A percentile compares a stretch with the other conserved stretches of the same genome.
Conservation (phyloP, 202 grass and related monocot genomes). For the Bolboschoenoplectus hybrid region DNA sequence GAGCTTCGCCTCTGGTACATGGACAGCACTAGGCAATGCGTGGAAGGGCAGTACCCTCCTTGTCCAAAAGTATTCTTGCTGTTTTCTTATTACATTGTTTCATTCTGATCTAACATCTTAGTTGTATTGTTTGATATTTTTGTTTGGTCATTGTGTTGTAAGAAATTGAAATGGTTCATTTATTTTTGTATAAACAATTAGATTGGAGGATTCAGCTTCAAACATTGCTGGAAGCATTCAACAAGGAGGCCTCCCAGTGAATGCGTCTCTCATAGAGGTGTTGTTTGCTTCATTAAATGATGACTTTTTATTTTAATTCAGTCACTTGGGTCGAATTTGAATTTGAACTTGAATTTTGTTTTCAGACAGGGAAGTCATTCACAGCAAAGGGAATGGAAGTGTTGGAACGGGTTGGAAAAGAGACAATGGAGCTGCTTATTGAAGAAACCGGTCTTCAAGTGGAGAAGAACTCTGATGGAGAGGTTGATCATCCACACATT, state of each 20-base stretch:
- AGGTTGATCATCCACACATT: conserved; percentile 31
- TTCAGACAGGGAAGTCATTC: conserved; percentile 82
- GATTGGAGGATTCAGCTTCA: conserved; percentile 92
- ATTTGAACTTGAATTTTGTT: conserved; percentile 32
- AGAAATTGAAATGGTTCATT: conserved; percentile 19
- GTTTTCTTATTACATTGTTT: neutral
- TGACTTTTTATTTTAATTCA: conserved; percentile 6
- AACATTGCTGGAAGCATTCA: conserved; percentile 87
- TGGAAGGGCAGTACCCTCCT: conserved; percentile 77
- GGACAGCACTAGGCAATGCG: conserved; percentile 80
- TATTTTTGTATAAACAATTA: conserved; percentile 38
- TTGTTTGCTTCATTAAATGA: conserved; percentile 38
- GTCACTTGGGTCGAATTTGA: neutral
- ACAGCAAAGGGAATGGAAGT: conserved; percentile 89
- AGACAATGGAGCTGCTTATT: conserved; percentile 91
- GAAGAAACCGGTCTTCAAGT: conserved; percentile 95
- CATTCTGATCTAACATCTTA: conserved; percentile 22
- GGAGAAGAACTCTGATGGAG: conserved; percentile 58
- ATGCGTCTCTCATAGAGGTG: conserved; percentile 88
- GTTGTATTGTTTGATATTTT: neutral
- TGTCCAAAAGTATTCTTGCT: conserved; percentile 66
- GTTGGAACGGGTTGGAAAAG: conserved; percentile 95
- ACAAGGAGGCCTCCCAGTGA: conserved; percentile 69
- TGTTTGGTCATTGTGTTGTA: conserved; percentile 21
- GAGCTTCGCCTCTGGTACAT: conserved; percentile 69